Conservation (phyloP, 2,329 filamentous ascomycete genomes). For the Laburnicola sp. region DNA sequence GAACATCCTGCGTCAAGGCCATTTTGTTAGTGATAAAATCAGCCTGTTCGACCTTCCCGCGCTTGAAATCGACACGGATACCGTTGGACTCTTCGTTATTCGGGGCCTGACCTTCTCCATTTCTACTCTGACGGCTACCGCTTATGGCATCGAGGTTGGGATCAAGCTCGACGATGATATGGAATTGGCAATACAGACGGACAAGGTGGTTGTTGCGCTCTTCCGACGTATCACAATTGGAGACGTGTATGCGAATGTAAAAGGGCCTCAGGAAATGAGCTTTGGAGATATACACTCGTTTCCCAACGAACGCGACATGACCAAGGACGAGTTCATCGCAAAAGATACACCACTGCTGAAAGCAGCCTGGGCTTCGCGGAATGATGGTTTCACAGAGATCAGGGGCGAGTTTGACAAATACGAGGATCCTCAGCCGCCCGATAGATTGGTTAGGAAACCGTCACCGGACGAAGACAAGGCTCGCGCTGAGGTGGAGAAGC, state of each 20-base stretch:
- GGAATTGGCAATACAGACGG: conserved; percentile 56
- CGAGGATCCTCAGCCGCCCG: conserved; percentile 35
- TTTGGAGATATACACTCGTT: conserved; percentile 45
- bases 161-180: conserved; percentile 58
- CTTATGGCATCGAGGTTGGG: conserved; percentile 58
- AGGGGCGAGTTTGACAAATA: conserved; percentile 25
- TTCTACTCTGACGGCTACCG: conserved; percentile 54
- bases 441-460: conserved; percentile 48
- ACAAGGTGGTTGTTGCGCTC: conserved; percentile 53
- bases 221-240: conserved; percentile 57
- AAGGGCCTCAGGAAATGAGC: conserved; percentile 58
- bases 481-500: conserved; percentile 47
- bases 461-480: conserved; percentile 52
- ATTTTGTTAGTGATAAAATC: conserved; percentile 57
- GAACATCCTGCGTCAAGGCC: conserved; percentile 47
- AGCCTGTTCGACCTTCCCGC: conserved; percentile 56
- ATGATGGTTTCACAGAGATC: conserved; percentile 18
- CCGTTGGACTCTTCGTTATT: conserved; percentile 57
- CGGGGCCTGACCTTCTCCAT: conserved; percentile 57
- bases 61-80: conserved; percentile 58
- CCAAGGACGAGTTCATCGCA: conserved; percentile 48
- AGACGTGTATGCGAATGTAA: conserved; percentile 59
- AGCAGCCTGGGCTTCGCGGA: conserved; percentile 42
- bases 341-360: conserved; percentile 52
- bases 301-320: conserved; percentile 40